A percentile compares a stretch with the other conserved stretches of the same genome.
phyloP scores from a whole-genome alignment of 176 grass and related monocot species.

The Musa schizocarpa region DNA sequence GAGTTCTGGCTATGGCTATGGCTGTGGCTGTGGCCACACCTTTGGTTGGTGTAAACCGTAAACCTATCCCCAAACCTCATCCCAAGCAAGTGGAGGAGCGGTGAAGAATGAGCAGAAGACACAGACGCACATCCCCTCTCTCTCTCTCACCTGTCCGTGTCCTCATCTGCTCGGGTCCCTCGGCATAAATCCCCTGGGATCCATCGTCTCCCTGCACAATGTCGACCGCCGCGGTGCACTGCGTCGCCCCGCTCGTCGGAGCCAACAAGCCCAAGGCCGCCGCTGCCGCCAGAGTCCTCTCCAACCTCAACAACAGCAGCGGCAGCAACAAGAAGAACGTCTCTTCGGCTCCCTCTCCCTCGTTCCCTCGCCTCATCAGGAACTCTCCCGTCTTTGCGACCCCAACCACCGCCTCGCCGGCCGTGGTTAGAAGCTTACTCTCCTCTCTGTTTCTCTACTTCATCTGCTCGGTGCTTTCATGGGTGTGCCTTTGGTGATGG shows the following conservation, averaged over 20 bases:
- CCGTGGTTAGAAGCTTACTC: too few relatives aligned
- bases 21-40: slow-evolving; percentile 22
- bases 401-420: slow-evolving; percentile 3
- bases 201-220: slow-evolving; percentile 29
- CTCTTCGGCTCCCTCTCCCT: slow-evolving; percentile 5
- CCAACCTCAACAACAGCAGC: slow-evolving; percentile 23
- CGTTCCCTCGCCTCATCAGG: slow-evolving; percentile 43
- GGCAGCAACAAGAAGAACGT: not conserved
- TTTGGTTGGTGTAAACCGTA: not conserved
- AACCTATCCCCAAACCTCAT: slow-evolving; percentile 38
- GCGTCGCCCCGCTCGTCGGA: slow-evolving; percentile 19
- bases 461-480: too few relatives aligned
- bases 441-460: too few relatives aligned
- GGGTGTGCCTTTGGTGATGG: too few relatives aligned
- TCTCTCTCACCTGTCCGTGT: not conserved
- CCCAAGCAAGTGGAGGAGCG: slow-evolving; percentile 14
- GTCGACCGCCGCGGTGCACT: slow-evolving; percentile 45
- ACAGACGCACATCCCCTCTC: not conserved
- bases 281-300: slow-evolving; percentile 6
- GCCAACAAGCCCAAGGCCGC: slow-evolving; percentile 7
- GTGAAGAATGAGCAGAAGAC: slow-evolving; percentile 24
- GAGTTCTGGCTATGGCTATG: slow-evolving; percentile 18
- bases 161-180: not conserved
- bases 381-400: slow-evolving; percentile 50
- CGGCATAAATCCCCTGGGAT: slow-evolving; percentile 10